Evolutionary conservation across 2,329 filamentous ascomycete species (phyloP).

Genomic region (Penicillium sp.): DNA sequence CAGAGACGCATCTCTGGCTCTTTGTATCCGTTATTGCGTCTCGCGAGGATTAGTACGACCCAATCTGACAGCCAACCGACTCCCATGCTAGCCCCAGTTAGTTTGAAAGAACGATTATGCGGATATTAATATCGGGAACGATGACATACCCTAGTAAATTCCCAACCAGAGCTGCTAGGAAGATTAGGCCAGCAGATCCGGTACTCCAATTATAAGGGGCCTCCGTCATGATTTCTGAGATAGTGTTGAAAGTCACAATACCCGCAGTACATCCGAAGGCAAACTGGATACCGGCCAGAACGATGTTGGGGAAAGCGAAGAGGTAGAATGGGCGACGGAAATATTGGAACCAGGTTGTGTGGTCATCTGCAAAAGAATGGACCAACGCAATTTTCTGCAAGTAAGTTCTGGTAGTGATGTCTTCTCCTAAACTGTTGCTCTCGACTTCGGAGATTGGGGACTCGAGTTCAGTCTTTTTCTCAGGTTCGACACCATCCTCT

Average conservation of each 20-base stretch:
- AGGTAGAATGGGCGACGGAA: slow-evolving; percentile 43
- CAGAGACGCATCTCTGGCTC: slow-evolving; percentile 44
- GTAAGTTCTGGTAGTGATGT: slow-evolving; percentile 24
- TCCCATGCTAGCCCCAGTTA: slow-evolving; percentile 33
- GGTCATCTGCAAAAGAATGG: slow-evolving; percentile 32
- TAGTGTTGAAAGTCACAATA: slow-evolving; percentile 43
- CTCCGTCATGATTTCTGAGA: slow-evolving; percentile 39
- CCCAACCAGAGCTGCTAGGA: slow-evolving; percentile 35
- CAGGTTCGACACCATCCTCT: not conserved
- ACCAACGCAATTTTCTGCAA: slow-evolving; percentile 25
- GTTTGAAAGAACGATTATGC: not conserved
- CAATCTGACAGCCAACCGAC: slow-evolving; percentile 33
- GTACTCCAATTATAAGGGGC: slow-evolving; percentile 38
- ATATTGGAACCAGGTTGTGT: slow-evolving; percentile 42
- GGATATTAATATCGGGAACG: not conserved
- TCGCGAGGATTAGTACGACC: slow-evolving; percentile 34
- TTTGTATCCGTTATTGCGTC: slow-evolving; percentile 37
- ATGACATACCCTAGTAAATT: slow-evolving; percentile 31
- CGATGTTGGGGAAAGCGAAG: slow-evolving; percentile 42
- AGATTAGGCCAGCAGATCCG: slow-evolving; percentile 33
- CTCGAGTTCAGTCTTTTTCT: not conserved
- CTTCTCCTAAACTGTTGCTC: slow-evolving; percentile 19
- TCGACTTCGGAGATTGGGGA: slow-evolving; percentile 14
- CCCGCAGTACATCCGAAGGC: slow-evolving; percentile 44
- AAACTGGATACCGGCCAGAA: slow-evolving; percentile 42